Base-by-base conservation (phyloP, 345 rosid genomes). In the Lumnitzera littorea region DNA sequence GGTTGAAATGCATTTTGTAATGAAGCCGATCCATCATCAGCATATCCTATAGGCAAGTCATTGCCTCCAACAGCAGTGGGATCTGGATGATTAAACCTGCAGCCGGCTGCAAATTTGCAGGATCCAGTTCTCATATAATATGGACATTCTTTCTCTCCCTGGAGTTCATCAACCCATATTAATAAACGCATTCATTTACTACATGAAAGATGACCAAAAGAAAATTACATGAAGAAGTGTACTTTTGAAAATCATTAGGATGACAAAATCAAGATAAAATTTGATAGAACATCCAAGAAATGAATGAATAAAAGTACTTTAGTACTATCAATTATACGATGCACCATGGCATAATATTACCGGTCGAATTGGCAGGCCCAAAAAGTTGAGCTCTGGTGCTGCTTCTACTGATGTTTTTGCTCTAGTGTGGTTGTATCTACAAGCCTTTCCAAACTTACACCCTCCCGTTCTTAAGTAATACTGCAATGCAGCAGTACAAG, bases 11-110 rank as follows among this genome's bases (percentile, higher is more conserved):
- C 70, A 55, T 68, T 71, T 61, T 62, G 62, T 4, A 74, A 67
- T 59, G 77, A 48, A 65, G 72, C 68, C 58, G 80, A 75, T 69
- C 82, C 84, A 61, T 81, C 88, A 72, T 80, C 78, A 56, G 67
- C 72, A 66, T 69, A 80, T 65, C 73, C 64, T 24, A 78, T 61
- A 58, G 83, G 68, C 51, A 73, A 64, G 20, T 84, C 85, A 43
- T 67, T 62, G 48, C 71, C 78, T 53, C 76, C 76, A 0, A 63
- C 73, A 69, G 75, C 67, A 20, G 82, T 74, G 25, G 94, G 94
- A 79, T 89, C 91, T 16, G 96, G 96, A 81, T 89, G 96, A 68
- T 84, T 82, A 62, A 86, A 89, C 68, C 70, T 81, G 84, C 96
- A 89, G 70, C 67, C 79, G 60, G 82, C 63, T 53, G 82, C 96